Evolutionary conservation across 2,329 filamentous ascomycete species (phyloP).

Genomic region (Ophiognomonia clavigignenti-juglandacearum): DNA sequence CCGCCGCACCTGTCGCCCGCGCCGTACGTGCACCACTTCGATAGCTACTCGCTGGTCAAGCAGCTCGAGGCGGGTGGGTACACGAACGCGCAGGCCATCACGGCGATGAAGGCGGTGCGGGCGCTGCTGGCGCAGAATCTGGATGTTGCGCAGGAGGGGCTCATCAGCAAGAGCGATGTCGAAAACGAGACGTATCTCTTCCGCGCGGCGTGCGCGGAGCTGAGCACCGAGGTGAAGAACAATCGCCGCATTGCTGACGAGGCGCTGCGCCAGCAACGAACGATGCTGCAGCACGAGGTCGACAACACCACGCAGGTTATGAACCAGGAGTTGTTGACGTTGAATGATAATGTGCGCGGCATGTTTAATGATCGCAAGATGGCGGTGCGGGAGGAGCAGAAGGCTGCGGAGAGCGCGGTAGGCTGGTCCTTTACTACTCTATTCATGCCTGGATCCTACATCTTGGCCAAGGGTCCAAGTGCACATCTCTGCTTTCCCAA

Average conservation of each 20-base stretch:
- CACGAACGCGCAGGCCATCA: slow-evolving; percentile 68
- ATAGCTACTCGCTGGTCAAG: slow-evolving; percentile 85
- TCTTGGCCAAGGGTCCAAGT: no score
- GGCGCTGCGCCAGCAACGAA: slow-evolving; percentile 75
- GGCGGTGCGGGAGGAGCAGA: slow-evolving; percentile 83
- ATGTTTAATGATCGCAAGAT: slow-evolving; percentile 97
- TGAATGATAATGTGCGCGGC: slow-evolving; percentile 89
- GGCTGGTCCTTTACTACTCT: slow-evolving; percentile 28
- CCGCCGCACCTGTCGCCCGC: slow-evolving; percentile 67
- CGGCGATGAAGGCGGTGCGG: slow-evolving; percentile 88
- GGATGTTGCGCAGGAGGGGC: slow-evolving; percentile 69
- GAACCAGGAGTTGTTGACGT: slow-evolving; percentile 72
- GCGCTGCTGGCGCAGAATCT: slow-evolving; percentile 73
- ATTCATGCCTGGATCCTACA: no score
- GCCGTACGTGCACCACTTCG: slow-evolving; percentile 92
- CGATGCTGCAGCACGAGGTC: slow-evolving; percentile 87
- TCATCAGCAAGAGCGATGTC: slow-evolving; percentile 87
- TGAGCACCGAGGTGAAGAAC: slow-evolving; percentile 80
- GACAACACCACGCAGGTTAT: slow-evolving; percentile 84
- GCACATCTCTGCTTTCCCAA: neutral
- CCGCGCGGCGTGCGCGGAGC: slow-evolving; percentile 85
- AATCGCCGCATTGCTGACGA: slow-evolving; percentile 73
- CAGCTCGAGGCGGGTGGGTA: slow-evolving; percentile 70
- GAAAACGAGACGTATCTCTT: slow-evolving; percentile 96
- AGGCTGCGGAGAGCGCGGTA: slow-evolving; percentile 75